Percentiles rank a stretch among this genome's conserved stretches.
Conservation (phyloP, 2,329 filamentous ascomycete genomes). For the Ophiostoma sp. region DNA sequence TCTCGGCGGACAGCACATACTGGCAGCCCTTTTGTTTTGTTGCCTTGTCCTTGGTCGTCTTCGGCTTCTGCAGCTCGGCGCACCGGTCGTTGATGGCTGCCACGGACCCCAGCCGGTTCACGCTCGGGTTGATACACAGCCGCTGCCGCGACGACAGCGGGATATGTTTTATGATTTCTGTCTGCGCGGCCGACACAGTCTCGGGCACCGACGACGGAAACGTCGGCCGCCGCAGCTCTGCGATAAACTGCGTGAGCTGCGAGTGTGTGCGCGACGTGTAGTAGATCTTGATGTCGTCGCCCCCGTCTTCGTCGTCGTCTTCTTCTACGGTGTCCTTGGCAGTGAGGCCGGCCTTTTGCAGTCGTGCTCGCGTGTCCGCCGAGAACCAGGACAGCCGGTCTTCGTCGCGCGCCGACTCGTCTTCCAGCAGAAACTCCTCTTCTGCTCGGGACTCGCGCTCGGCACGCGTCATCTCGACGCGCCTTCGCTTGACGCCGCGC, state of each 20-base stretch:
- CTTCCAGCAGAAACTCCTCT: slow-evolving; percentile 66
- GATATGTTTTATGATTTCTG: slow-evolving; percentile 69
- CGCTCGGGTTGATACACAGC: slow-evolving; percentile 81
- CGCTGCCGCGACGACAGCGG: slow-evolving; percentile 82
- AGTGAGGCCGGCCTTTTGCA: slow-evolving; percentile 59
- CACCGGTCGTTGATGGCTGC: slow-evolving; percentile 92
- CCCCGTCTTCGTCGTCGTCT: slow-evolving; percentile 40
- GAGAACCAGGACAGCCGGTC: slow-evolving; percentile 55
- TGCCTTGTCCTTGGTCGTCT: slow-evolving; percentile 51
- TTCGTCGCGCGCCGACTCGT: slow-evolving; percentile 31
- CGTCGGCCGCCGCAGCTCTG: slow-evolving; percentile 70
- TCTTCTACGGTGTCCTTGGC: slow-evolving; percentile 38
- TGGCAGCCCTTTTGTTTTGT: slow-evolving; percentile 45
- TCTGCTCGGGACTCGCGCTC: slow-evolving; percentile 37
- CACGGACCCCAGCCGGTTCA: slow-evolving; percentile 62
- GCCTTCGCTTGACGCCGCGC: slow-evolving; percentile 39
- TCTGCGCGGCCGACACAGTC: slow-evolving; percentile 17
- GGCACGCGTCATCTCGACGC: slow-evolving; percentile 33
- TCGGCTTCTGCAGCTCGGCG: slow-evolving; percentile 77
- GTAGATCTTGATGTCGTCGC: slow-evolving; percentile 71
- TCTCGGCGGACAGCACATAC: slow-evolving; percentile 73
- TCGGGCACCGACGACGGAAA: slow-evolving; percentile 65
- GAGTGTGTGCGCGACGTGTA: slow-evolving; percentile 93
- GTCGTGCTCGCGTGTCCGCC: slow-evolving; percentile 66
- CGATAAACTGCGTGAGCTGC: slow-evolving; percentile 80